Base-by-base conservation (phyloP, 306 rosid species). In the Prunus campanulata region DNA sequence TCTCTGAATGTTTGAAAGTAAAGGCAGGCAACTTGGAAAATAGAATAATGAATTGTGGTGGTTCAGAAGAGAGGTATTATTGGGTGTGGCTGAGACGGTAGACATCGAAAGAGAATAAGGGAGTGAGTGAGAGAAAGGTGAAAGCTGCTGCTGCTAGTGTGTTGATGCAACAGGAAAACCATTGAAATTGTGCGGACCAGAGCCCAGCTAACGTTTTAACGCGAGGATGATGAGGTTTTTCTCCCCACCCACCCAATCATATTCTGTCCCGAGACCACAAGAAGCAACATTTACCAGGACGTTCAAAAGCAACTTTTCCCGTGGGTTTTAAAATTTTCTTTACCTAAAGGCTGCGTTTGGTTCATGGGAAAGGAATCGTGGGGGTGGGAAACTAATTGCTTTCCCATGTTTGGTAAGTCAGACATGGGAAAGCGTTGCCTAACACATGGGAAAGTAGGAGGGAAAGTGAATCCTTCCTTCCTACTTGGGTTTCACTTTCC, bases 81-180 rank as follows among this genome's bases (percentile, higher is more conserved):
- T 87, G 76, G 88, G 30, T 20, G 63, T 47, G 62, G 83, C 77
- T 1, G 77, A 47, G 82, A 66, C 46, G 44, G 82, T 72, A 29
- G 97, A 96, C 98, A 94, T 94, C 51, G 90, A 46, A 22, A 64
- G 44, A 29, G 52, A 52, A 20, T 4, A 39, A n/a, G 64, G 59
- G 12, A 76, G 50, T 54, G 70, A 47, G 29, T 3, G 66, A 27
- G 73, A 16, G 24, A 15, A 5, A 49, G 25, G 55, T 15, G 55
- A 52, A 6, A 14, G 57, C 6, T 20, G 44, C 44, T 39, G 44
- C 9, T 39, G 10, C 62, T 56, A 12, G 14, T 19, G 4, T 56
- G 5, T 13, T 12, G 54, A 14, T 8, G 81, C 48, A 30, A 46
- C 47, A 65, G 30, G 46, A 30, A 47, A 74, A 39, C 60, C 78